Percentiles rank a stretch among this genome's conserved stretches.
Evolutionary conservation across 257 asterid species (phyloP).

Genomic region (Plantago major): DNA sequence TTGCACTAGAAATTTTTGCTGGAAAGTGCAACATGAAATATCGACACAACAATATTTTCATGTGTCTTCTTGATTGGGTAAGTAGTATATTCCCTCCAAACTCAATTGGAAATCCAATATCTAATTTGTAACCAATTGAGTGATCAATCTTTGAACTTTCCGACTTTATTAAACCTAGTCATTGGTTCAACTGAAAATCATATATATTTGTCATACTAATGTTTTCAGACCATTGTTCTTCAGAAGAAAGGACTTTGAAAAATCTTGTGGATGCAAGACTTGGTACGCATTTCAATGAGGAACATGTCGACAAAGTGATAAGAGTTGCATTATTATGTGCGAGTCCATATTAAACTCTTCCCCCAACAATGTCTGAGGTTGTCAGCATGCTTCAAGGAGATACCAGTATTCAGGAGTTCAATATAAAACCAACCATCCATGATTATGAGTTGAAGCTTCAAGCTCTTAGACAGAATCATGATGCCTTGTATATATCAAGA

Average conservation of each 20-base stretch:
- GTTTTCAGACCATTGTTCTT: conserved; percentile 51
- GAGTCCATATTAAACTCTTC: conserved; percentile 54
- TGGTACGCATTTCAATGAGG: conserved; percentile 28
- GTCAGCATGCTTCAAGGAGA: conserved; percentile 58
- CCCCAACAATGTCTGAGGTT: conserved; percentile 59
- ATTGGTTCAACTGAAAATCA: too few relatives aligned
- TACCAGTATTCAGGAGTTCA: too few relatives aligned
- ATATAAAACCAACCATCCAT: too few relatives aligned
- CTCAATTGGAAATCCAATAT: too few relatives aligned
- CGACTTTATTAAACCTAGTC: too few relatives aligned
- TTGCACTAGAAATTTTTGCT: conserved; percentile 50
- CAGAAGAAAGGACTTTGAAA: conserved; percentile 38
- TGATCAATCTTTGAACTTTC: too few relatives aligned
- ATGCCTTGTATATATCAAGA: too few relatives aligned
- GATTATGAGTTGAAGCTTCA: conserved; percentile 38
- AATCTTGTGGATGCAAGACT: conserved; percentile 52
- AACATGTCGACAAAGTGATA: conserved; percentile 43
- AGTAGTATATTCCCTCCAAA: too few relatives aligned
- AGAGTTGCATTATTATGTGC: conserved; percentile 50
- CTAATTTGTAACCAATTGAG: too few relatives aligned
- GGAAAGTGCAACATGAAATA: conserved; percentile 55
- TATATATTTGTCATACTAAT: too few relatives aligned
- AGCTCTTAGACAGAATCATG: conserved; percentile 40
- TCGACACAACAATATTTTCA: conserved; percentile 44
- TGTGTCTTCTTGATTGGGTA: conserved; percentile 77